A percentile compares a stretch with the other conserved stretches of the same genome.
Conservation (phyloP, 169 alveolate genomes). For the Plasmodium gallinaceum region DNA sequence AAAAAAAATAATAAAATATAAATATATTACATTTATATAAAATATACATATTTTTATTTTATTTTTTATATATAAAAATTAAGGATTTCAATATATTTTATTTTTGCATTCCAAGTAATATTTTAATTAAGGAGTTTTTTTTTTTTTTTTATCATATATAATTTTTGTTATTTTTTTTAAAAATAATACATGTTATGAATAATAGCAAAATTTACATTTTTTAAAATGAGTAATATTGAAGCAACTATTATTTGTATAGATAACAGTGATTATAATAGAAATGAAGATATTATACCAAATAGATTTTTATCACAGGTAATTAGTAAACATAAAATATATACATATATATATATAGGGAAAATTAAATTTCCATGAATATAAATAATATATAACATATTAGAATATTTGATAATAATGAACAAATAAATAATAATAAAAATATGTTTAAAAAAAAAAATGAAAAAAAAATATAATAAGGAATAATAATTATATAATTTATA, state of each 20-base stretch:
- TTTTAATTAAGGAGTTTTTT: neutral
- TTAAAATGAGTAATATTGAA: constrained; percentile 93
- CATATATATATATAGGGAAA: neutral
- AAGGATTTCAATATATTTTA: too few species aligned
- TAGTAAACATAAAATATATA: neutral
- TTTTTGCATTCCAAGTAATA: neutral
- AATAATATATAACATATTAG: too few species aligned
- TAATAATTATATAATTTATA: neutral
- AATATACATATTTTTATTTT: too few species aligned
- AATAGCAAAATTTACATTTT: neutral
- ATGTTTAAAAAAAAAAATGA: too few species aligned
- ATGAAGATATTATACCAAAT: constrained; percentile 95
- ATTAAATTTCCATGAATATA: too few species aligned
- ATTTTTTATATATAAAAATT: too few species aligned
- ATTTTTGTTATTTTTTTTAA: too few species aligned
- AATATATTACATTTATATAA: too few species aligned
- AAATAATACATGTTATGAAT: neutral
- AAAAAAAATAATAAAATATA: too few species aligned
- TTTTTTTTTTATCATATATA: neutral
- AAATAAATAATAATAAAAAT: too few species aligned
- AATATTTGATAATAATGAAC: too few species aligned
- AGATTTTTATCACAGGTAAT: constrained; percentile 88
- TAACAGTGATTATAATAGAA: constrained; percentile 97
- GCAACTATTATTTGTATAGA: constrained; percentile 96
- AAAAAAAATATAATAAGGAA: too few species aligned